phyloP scores from a whole-genome alignment of 2,329 filamentous ascomycete genomes.

The Penicillium sp. region DNA sequence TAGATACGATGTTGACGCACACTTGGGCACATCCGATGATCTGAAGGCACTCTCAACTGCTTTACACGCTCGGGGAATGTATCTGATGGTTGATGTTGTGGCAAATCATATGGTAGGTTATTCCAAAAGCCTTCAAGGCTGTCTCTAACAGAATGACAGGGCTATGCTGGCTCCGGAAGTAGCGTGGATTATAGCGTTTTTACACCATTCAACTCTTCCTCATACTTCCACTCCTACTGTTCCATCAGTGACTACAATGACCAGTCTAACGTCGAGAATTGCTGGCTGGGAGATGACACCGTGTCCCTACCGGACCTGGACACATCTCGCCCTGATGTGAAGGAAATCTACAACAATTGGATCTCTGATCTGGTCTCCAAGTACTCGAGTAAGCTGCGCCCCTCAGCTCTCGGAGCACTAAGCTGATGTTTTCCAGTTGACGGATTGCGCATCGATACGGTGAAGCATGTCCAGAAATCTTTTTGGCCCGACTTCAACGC shows the following conservation, averaged over 20 bases:
- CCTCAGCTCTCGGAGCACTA: too few species aligned
- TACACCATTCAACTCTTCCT: slow-evolving; percentile 54
- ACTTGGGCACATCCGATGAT: slow-evolving; percentile 59
- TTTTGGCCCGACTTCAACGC: slow-evolving; percentile 45
- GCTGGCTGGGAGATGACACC: slow-evolving; percentile 55
- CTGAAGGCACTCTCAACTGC: slow-evolving; percentile 55
- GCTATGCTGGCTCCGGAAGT: slow-evolving; percentile 46
- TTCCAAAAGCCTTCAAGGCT: not conserved
- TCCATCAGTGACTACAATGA: slow-evolving; percentile 51
- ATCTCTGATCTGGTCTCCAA: slow-evolving; percentile 55
- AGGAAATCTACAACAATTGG: slow-evolving; percentile 55
- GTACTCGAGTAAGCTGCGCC: slow-evolving; percentile 53
- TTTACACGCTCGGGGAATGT: slow-evolving; percentile 56
- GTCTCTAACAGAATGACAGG: slow-evolving; percentile 22
- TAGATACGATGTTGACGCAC: slow-evolving; percentile 52
- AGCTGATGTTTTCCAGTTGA: slow-evolving; percentile 36
- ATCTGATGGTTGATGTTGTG: slow-evolving; percentile 60
- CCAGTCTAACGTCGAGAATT: slow-evolving; percentile 45
- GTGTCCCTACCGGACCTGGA: slow-evolving; percentile 60
- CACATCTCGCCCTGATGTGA: slow-evolving; percentile 52
- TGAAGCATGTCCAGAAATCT: slow-evolving; percentile 46
- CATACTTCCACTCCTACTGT: slow-evolving; percentile 63
- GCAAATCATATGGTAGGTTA: slow-evolving; percentile 22
- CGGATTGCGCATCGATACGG: slow-evolving; percentile 53
- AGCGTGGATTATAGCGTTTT: slow-evolving; percentile 54